A percentile compares a stretch with the other conserved stretches of the same genome.
These are phyloP conservation scores for Poa annua DNA, from an alignment of 176 grass and related monocot species.

Conservation along the genomic window DNA sequence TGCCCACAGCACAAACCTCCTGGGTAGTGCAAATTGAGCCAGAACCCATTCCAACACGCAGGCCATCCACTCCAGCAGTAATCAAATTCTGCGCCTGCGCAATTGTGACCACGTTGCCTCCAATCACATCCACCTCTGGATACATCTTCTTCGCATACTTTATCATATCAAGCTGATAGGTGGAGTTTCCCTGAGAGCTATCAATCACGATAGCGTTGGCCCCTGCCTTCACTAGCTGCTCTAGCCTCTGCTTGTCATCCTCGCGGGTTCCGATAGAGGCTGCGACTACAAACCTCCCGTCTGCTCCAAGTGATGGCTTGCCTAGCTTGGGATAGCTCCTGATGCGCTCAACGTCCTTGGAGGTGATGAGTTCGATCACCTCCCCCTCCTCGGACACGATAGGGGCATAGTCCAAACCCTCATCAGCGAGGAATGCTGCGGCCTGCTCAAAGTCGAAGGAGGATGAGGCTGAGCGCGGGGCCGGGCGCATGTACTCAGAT, in stretches of 20 bases:
- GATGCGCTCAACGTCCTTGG: conserved; percentile 79
- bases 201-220: conserved; percentile 79
- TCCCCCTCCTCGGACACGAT: conserved; percentile 67
- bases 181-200: conserved; percentile 94
- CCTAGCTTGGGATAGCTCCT: conserved; percentile 77
- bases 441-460: conserved; percentile 70
- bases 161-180: conserved; percentile 93
- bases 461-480: conserved; percentile 48
- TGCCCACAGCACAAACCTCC: conserved; percentile 84
- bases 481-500: conserved; percentile 67
- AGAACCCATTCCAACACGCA: conserved; percentile 94
- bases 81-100: conserved; percentile 78
- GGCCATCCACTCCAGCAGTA: conserved; percentile 68
- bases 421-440: conserved; percentile 61
- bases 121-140: conserved; percentile 76
- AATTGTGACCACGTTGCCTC: conserved; percentile 90
- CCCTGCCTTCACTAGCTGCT: conserved; percentile 72
- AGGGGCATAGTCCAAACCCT: conserved; percentile 79
- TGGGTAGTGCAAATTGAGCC: conserved; percentile 97
- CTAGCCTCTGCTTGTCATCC: conserved; percentile 76
- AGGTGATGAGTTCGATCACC: conserved; percentile 72
- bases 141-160: conserved; percentile 76
- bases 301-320: conserved; percentile 62
- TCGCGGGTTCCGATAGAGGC: conserved; percentile 86
- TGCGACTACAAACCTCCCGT: conserved; percentile 71